Evolutionary conservation across 2,329 filamentous ascomycete genomes (phyloP), one percentile per base, ranked within the genome.

Genomic region (Hymenoscyphus infarciens): DNA sequence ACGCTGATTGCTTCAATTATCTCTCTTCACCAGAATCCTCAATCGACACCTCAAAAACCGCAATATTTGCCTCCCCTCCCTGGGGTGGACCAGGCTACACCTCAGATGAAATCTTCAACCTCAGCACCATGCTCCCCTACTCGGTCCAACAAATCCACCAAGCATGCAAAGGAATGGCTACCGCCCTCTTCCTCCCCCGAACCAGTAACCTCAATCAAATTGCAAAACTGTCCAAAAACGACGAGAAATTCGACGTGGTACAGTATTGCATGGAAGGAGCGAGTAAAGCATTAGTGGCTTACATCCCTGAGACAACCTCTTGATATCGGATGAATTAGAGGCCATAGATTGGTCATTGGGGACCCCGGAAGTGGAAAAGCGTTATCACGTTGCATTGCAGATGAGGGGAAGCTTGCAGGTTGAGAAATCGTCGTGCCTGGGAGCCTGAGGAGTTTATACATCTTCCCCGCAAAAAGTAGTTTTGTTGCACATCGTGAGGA

Each of bases 191-290:
- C 72, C 80, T 99, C 19, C 95, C 96, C 1, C 83, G 96, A 63
- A 95, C 89, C 1, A 94, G 91, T 65, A 87, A 97, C 74, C 74
- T 97, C 59, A 83, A 87, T 58, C 92, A 97, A 75, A 81, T 97
- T 65, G 90, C 91, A 3, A 81, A 75, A 67, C 72, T 88, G 35
- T 79, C 77, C 2, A 75, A 77, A 5, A 78, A 75, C 2, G 45
- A 25, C 10, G 73, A 79, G 61, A 90, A 89, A 76, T 80, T 91
- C 19, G 85, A 89, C 54, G 87, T 94, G 29, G 85, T 91, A 57
- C 95, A 99, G 78, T 98, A 98, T 74, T 97, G 93, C 73, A 91
- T 96, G 79, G 83, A 90, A 70, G 92, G 92, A 13, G 90, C 90
- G 6, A 97, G 93, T 75, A 97, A 97, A 77, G 90, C 88, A 60